phyloP scores from a whole-genome alignment of 2,329 filamentous ascomycete species.

The Pestalotiopsis sp. region DNA sequence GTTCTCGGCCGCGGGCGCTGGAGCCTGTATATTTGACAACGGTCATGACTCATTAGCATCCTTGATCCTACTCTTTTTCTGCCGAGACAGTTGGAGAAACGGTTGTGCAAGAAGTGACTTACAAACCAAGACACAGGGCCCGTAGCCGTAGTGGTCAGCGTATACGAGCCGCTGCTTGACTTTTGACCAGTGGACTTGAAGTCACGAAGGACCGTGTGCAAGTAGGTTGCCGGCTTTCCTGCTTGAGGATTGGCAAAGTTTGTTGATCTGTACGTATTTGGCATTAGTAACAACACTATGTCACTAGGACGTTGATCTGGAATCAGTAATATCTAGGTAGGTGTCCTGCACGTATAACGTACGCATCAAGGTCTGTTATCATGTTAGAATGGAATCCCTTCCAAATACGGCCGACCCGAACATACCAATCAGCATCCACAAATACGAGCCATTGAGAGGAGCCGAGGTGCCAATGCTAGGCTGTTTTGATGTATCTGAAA shows the following conservation, averaged over 20 bases:
- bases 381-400: too few species aligned
- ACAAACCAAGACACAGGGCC: constrained; percentile 31
- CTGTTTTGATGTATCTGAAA: constrained; percentile 26
- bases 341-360: constrained; percentile 11
- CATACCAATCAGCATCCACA: constrained; percentile 33
- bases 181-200: constrained; percentile 28
- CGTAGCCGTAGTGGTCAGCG: constrained; percentile 23
- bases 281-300: neutral
- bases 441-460: constrained; percentile 26
- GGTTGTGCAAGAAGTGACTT: neutral
- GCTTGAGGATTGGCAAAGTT: constrained; percentile 30
- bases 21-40: constrained; percentile 15
- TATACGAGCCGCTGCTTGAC: constrained; percentile 23
- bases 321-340: neutral
- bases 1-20: constrained; percentile 35
- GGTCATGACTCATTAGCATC: neutral
- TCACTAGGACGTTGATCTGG: neutral
- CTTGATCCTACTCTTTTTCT: neutral
- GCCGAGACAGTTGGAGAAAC: neutral
- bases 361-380: constrained; percentile 32
- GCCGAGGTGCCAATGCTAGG: constrained; percentile 29
- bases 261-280: constrained; percentile 23
- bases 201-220: constrained; percentile 34
- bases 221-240: constrained; percentile 29
- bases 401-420: neutral